A percentile compares a stretch with the other conserved stretches of the same genome.
Evolutionary conservation across 805 yeast genomes (phyloP).

Genomic region (Candida fluviatilis): DNA sequence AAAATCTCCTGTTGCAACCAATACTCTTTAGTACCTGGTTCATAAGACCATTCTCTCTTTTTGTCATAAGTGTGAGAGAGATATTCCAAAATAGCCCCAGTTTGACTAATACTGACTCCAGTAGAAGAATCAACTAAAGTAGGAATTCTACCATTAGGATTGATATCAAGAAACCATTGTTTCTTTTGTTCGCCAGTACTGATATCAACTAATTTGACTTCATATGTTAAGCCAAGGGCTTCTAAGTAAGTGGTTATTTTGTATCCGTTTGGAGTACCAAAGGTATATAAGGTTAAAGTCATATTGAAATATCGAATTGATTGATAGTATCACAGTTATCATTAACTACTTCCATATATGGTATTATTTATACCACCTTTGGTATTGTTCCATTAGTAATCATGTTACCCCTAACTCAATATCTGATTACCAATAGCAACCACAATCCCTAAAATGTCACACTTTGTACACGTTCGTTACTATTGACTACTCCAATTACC

Average conservation of each 20-base stretch:
- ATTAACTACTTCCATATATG: no score
- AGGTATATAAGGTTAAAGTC: constrained; percentile 14
- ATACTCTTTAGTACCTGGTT: constrained; percentile 35
- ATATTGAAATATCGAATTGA: not conserved
- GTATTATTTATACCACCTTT: no score
- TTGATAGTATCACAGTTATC: no score
- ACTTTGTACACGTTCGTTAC: no score
- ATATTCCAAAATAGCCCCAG: constrained; percentile 59
- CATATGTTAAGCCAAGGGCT: constrained; percentile 38
- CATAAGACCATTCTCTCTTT: constrained; percentile 43
- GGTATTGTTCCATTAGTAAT: no score
- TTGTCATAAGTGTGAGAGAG: constrained; percentile 58
- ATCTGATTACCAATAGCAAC: no score
- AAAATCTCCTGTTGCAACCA: constrained; percentile 52
- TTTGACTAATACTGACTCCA: constrained; percentile 50
- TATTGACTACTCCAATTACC: no score
- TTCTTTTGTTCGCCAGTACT: constrained; percentile 45
- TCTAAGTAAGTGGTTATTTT: constrained; percentile 41
- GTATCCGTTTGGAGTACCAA: constrained; percentile 42
- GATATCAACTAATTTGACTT: constrained; percentile 40
- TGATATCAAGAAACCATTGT: constrained; percentile 52
- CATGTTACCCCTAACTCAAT: no score
- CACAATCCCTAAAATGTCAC: no score
- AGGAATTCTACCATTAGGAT: constrained; percentile 65
- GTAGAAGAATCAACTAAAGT: constrained; percentile 40